Percentiles rank a stretch among this genome's conserved stretches.
Evolutionary conservation across 2,329 filamentous ascomycete species (phyloP).

Genomic region (Fonsecaea pedrosoi): DNA sequence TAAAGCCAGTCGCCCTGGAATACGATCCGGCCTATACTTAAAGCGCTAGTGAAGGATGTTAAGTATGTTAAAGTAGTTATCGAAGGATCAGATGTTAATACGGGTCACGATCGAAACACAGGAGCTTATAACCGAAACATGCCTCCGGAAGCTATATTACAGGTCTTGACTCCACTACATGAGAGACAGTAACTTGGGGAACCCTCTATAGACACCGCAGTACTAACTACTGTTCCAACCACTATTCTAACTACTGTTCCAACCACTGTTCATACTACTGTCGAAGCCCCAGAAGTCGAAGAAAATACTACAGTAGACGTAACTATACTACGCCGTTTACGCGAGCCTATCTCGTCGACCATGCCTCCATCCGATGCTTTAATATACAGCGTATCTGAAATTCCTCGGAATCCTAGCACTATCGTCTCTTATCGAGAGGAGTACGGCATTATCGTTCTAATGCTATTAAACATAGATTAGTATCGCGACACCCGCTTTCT

Average conservation of each 20-base stretch:
- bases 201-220: neutral
- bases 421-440: neutral
- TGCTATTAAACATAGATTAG: constrained; percentile 3
- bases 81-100: neutral
- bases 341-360: too few species aligned
- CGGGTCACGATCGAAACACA: neutral
- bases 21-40: neutral
- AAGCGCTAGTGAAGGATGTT: neutral
- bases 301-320: neutral
- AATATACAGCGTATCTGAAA: neutral
- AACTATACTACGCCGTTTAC: neutral
- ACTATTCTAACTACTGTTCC: too few species aligned
- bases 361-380: too few species aligned
- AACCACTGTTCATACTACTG: neutral
- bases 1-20: neutral
- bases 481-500: constrained; percentile 10
- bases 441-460: neutral
- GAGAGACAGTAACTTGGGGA: neutral
- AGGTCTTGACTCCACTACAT: neutral
- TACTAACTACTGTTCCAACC: neutral
- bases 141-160: neutral
- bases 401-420: neutral
- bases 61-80: neutral
- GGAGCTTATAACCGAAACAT: neutral
- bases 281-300: neutral